These are phyloP conservation scores for Amphirosellinia nigrospora DNA, from an alignment of 495 filamentous ascomycete species.

Conservation along the genomic window DNA sequence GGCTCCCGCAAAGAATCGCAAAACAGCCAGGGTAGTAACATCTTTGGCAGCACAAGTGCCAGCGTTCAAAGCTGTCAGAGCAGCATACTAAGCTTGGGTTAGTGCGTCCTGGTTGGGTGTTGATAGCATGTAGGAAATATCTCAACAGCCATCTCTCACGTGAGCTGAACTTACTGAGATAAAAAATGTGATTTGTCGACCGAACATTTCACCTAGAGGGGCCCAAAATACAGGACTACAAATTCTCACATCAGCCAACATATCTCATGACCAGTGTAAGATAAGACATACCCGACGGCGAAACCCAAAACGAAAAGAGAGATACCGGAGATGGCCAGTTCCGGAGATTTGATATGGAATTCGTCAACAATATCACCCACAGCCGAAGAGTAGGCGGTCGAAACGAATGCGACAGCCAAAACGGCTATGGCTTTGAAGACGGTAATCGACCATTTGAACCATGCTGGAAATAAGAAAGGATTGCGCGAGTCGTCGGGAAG, in stretches of 20 bases:
- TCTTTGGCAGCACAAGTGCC: conserved; percentile 68
- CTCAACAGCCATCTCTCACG: conserved; percentile 23
- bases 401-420: conserved; percentile 76
- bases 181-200: conserved; percentile 72
- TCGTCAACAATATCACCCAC: conserved; percentile 63
- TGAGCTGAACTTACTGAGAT: conserved; percentile 32
- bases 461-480: conserved; percentile 66
- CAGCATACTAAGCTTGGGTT: conserved; percentile 41
- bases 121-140: conserved; percentile 59
- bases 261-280: not conserved
- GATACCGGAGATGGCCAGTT: conserved; percentile 68
- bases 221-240: conserved; percentile 34
- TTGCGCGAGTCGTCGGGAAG: conserved; percentile 74
- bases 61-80: conserved; percentile 72
- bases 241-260: conserved; percentile 14
- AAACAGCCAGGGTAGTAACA: conserved; percentile 68
- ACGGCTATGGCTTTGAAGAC: conserved; percentile 69
- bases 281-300: conserved; percentile 54
- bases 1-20: conserved; percentile 80
- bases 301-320: conserved; percentile 80
- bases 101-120: conserved; percentile 59
- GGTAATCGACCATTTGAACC: conserved; percentile 76
- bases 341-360: conserved; percentile 61
- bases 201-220: conserved; percentile 67
- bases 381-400: conserved; percentile 78